Evolutionary conservation across 306 rosid species (phyloP), one percentile per base, ranked within the genome.

Genomic region (Pterocarpus santalinus): DNA sequence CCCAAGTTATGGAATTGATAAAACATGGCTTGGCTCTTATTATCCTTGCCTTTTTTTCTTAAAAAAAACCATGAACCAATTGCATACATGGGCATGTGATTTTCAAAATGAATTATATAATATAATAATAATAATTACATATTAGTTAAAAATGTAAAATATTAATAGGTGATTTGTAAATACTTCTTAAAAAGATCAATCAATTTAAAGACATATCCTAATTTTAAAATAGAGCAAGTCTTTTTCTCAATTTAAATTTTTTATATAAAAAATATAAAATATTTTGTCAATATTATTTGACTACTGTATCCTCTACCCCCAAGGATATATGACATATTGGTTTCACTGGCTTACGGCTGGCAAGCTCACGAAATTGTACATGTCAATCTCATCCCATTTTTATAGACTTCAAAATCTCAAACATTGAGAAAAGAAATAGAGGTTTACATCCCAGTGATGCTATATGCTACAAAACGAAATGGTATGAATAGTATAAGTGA

Each of bases 281-380:
- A 22, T 22, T 22, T 22, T 0, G 28, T 22, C 28, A 22, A 22
- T 22, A 22, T 13, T 16, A 7, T 67, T 67, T 58, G 38, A 73
- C 28, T 38, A 46, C 0, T 22, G 28, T 22, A 22, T 22, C 28
- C 41, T 43, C 47, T 2, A 47, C 15, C 51, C 46, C 51, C 46
- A 15, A 71, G 63, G 32, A 52, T 15, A 15, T 6, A 13, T 39
- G 68, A 41, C 44, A 43, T 4, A 41, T 41, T 73, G 55, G 67
- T 44, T 60, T 62, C 70, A 11, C 65, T 51, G 81, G 64, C 65
- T 47, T 47, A 32, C 1, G 34, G 72, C 80, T 47, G 36, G 62
- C 60, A 57, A 30, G 39, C 41, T 10, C 41, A 28, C 74, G n/a
- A 28, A 69, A 51, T 70, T 32, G 58, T 46, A 2, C 9, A 8